Percentiles rank a stretch among this genome's conserved stretches.
These are phyloP conservation scores for Omphalotus olearius DNA, from an alignment of 1,284 basidiomycete genomes.

Conservation along the genomic window DNA sequence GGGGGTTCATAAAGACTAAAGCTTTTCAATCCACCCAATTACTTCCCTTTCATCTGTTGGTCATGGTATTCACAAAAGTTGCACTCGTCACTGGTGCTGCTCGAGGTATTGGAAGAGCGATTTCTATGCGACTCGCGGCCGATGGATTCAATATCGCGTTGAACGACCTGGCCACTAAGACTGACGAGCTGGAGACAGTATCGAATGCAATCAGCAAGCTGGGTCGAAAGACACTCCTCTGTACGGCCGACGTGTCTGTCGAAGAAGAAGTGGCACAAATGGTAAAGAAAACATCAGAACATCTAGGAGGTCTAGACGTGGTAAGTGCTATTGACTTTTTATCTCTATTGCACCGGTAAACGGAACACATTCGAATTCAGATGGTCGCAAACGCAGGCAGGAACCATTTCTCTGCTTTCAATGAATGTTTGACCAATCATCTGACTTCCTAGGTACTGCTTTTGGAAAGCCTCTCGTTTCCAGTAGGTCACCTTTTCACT, in stretches of 20 bases:
- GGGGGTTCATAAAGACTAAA: no score
- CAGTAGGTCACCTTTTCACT: neutral
- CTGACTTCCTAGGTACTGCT: slow-evolving; percentile 22
- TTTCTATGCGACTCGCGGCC: slow-evolving; percentile 29
- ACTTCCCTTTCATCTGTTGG: no score
- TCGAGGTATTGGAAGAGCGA: slow-evolving; percentile 31
- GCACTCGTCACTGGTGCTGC: slow-evolving; percentile 33
- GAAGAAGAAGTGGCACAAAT: slow-evolving; percentile 33
- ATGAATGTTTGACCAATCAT: no score
- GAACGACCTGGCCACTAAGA: slow-evolving; percentile 26
- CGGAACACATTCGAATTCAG: slow-evolving; percentile 19
- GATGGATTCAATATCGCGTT: slow-evolving; percentile 34
- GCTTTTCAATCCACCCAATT: no score
- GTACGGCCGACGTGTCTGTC: slow-evolving; percentile 28
- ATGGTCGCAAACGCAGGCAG: slow-evolving; percentile 32
- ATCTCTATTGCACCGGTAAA: neutral
- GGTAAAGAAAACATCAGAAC: slow-evolving; percentile 25
- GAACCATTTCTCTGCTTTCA: slow-evolving; percentile 3
- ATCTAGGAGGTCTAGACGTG: slow-evolving; percentile 32
- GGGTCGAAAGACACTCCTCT: slow-evolving; percentile 19
- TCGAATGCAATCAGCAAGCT: slow-evolving; percentile 24
- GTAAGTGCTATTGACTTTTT: slow-evolving; percentile 23
- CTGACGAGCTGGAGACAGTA: slow-evolving; percentile 17
- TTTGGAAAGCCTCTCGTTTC: slow-evolving; percentile 27
- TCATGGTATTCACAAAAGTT: slow-evolving; percentile 2